Base-by-base conservation (phyloP, 352 stramenopile genomes). In the Blastocystis sp. region DNA sequence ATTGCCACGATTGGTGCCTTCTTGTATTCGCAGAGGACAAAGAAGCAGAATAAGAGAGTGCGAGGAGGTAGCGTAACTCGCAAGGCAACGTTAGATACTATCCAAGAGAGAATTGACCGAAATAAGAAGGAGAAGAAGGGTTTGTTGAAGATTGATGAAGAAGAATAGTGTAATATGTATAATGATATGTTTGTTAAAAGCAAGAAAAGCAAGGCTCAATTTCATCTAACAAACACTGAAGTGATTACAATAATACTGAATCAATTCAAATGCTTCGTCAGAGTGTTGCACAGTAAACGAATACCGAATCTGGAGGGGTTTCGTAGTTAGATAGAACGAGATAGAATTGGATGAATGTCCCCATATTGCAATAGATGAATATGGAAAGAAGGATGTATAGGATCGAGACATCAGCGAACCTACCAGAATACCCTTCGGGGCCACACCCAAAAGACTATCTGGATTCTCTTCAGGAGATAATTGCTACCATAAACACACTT, bases 281-380 rank as follows among this genome's bases (percentile, higher is more conserved):
- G 69, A 3, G 19, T 80, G 69, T 32, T 59, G 69, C 6, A 80
- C 21, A 59, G 42, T 3, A 35, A 80, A 80, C 7, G 39, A 24
- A 14, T 80, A 80, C 35, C 65, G 24, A 24, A 21, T 52, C 24
- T 80, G 69, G 21, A 19, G 32, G 46, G 69, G 69, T 3, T 58
- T 57, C n/a, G 69, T 80, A 27, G 69, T 11, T 12, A 80, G 42
- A 59, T 80, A 80, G 37, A 80, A 59, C 14, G 69, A 80, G 37
- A 80, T 19, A 9, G 49, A 57, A 24, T 21, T 29, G 14, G 19
- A 9, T 5, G 69, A 57, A 14, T 32, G n/a, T 24, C 69, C 69
- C 69, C 69, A 80, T 12, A 46, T 52, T 5, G 43, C 21, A 42
- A 80, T 80, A 6, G 69, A 6, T 12, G 21, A 11, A 35, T 80